Conservation (phyloP, 768 basidiomycete species). For the Pleurotus pulmonarius region DNA sequence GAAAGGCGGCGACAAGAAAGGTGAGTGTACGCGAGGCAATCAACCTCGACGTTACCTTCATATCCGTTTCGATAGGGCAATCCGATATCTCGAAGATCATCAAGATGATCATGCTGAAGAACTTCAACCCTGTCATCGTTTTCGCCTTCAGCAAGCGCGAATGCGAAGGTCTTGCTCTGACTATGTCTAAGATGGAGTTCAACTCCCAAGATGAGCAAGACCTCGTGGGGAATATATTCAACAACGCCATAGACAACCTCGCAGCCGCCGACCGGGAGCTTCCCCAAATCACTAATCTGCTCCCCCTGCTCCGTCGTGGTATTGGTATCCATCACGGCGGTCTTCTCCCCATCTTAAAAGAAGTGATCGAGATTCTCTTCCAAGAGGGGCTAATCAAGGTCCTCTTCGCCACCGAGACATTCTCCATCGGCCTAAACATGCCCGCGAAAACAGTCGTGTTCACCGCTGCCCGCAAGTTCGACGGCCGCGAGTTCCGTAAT, state of each 20-base stretch:
- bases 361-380: constrained; percentile 98
- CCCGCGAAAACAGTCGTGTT: constrained; percentile 99
- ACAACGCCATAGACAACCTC: constrained; percentile 89
- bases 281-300: constrained; percentile 89
- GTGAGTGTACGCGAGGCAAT: constrained; percentile 31
- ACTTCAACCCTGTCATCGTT: constrained; percentile 97
- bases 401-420: constrained; percentile 97
- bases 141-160: constrained; percentile 99
- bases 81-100: constrained; percentile 98
- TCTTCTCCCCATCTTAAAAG: constrained; percentile 93
- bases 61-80: constrained; percentile 44
- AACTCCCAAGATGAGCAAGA: constrained; percentile 91
- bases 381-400: constrained; percentile 98
- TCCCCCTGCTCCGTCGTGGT: constrained; percentile 90
- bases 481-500: constrained; percentile 91
- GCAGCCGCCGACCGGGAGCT: constrained; percentile 83
- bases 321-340: constrained; percentile 99
- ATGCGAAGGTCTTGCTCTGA: constrained; percentile 90
- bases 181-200: constrained; percentile 94
- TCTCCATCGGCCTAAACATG: constrained; percentile 98
- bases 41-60: not conserved
- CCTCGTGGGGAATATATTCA: constrained; percentile 83
- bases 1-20: constrained; percentile 93
- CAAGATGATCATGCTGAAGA: constrained; percentile 97
- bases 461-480: constrained; percentile 92